Conservation (phyloP, 495 filamentous ascomycete species). For the Hypoxylon fuscum region DNA sequence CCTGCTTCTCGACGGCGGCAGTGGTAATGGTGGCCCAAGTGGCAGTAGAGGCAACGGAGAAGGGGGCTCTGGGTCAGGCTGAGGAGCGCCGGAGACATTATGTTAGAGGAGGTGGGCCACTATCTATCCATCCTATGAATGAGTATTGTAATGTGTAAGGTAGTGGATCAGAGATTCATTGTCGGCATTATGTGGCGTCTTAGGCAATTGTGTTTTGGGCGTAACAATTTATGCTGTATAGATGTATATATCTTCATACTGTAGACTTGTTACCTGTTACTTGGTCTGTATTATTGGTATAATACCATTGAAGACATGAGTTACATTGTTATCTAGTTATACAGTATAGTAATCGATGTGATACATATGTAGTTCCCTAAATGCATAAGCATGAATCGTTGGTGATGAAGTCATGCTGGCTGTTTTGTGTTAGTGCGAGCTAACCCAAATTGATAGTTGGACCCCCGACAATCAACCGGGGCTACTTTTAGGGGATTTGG, state of each 20-base stretch:
- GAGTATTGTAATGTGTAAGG: constrained; percentile 20
- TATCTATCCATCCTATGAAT: constrained; percentile 20
- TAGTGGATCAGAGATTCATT: constrained; percentile 14
- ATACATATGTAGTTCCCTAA: no score
- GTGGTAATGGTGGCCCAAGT: constrained; percentile 23
- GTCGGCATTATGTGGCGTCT: constrained; percentile 16
- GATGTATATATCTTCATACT: neutral
- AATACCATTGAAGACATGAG: neutral
- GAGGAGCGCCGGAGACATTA: neutral
- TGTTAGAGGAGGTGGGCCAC: constrained; percentile 6
- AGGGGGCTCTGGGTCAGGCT: constrained; percentile 34
- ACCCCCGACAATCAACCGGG: constrained; percentile 2
- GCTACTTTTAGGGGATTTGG: constrained; percentile 26
- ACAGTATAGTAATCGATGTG: neutral
- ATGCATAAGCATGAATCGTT: no score
- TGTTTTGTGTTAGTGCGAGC: neutral
- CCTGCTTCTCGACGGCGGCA: constrained; percentile 76
- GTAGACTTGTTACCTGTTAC: neutral
- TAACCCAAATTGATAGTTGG: constrained; percentile 9
- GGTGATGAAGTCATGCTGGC: neutral
- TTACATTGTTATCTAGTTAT: neutral
- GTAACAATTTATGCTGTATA: constrained; percentile 5
- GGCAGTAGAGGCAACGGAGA: constrained; percentile 34
- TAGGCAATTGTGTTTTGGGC: constrained; percentile 13
- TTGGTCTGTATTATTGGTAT: neutral